Evolutionary conservation across 257 asterid species (phyloP).

Genomic region (Scutellaria baicalensis): DNA sequence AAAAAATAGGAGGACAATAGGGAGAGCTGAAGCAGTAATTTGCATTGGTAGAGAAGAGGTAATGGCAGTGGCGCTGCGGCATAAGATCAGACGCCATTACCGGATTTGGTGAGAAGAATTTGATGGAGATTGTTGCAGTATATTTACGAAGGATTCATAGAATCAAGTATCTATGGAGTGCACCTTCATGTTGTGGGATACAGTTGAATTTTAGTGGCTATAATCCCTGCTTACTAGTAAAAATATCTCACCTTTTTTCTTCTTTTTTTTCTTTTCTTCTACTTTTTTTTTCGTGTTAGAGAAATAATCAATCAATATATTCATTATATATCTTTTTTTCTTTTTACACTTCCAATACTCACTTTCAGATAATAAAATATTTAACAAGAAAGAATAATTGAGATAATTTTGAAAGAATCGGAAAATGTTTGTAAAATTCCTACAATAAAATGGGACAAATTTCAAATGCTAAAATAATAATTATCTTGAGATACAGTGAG

Average conservation of each 20-base stretch:
- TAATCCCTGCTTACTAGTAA: not conserved
- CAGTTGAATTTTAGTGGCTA: conserved; percentile 18
- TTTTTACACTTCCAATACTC: too few relatives aligned
- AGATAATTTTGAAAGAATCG: too few relatives aligned
- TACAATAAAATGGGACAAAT: too few relatives aligned
- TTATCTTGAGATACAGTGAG: too few relatives aligned
- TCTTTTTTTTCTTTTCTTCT: too few relatives aligned
- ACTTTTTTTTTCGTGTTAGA: not conserved
- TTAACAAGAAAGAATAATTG: too few relatives aligned
- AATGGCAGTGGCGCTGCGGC: conserved; percentile 13
- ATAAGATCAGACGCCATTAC: conserved; percentile 20
- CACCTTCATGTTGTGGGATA: not conserved
- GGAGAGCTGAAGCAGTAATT: not conserved
- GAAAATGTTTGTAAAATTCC: too few relatives aligned
- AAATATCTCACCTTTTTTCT: conserved; percentile 5
- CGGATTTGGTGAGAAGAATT: not conserved
- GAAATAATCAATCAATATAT: too few relatives aligned
- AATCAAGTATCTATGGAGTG: not conserved
- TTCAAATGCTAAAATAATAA: too few relatives aligned
- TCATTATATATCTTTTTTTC: too few relatives aligned
- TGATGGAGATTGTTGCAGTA: not conserved
- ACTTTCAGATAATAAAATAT: too few relatives aligned
- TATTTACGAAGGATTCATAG: not conserved
- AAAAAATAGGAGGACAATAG: conserved; percentile 1
- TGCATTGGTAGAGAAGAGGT: conserved; percentile 3